Evolutionary conservation across 352 stramenopile species (phyloP).

Genomic region (Aphanomyces stellatus): DNA sequence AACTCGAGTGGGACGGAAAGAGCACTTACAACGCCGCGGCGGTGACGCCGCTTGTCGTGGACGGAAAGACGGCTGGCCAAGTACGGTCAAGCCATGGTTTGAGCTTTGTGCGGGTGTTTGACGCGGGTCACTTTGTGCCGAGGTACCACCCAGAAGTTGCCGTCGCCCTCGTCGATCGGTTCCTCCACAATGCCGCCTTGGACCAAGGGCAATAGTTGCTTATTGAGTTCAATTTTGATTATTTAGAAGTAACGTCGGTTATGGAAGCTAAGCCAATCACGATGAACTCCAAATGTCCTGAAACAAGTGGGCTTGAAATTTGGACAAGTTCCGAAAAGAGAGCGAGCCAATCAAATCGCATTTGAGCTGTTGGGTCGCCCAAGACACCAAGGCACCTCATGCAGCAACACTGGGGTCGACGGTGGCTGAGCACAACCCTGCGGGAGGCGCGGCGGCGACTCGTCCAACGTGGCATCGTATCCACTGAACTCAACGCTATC

Average conservation of each 20-base stretch:
- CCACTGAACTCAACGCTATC: not conserved
- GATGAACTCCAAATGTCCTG: too few relatives aligned
- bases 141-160: constrained; percentile 13
- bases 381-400: not conserved
- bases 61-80: constrained; percentile 20
- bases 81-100: constrained; percentile 1
- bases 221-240: not conserved
- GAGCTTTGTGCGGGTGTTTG: constrained; percentile 15
- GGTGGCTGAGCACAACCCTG: not conserved
- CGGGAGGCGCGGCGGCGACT: not conserved
- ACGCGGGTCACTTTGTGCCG: constrained; percentile 17
- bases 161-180: constrained; percentile 18
- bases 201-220: not conserved
- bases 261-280: not conserved
- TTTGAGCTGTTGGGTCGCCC: not conserved
- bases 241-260: not conserved
- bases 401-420: too few relatives aligned
- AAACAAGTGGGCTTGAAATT: too few relatives aligned
- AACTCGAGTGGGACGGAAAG: constrained; percentile 16
- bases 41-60: not conserved
- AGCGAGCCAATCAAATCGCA: not conserved
- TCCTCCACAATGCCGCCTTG: constrained; percentile 24
- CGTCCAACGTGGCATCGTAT: not conserved
- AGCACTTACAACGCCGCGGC: constrained; percentile 5
- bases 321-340: too few relatives aligned